Evolutionary conservation across 1,139 yeast species (phyloP), one percentile per base, ranked within the genome.

Genomic region (Pneumocystis jirovecii): DNA sequence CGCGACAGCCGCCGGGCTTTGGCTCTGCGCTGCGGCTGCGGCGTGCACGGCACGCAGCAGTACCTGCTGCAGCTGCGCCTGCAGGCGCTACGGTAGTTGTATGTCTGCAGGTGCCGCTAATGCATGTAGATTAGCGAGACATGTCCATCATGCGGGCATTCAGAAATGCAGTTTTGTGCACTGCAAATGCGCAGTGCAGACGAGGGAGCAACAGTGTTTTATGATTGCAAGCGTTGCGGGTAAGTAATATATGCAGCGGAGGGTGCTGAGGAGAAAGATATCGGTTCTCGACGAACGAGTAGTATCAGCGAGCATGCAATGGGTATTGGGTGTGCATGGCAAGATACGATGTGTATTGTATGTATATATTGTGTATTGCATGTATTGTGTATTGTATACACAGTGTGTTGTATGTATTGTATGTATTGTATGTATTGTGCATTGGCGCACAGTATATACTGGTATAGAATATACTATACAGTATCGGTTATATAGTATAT

Each of bases 131-230:
- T 93, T 75, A 87, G 90, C 76, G 99, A 93, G 76, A 90, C 87
- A 74, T 93, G 99, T 80, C 97, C 97, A 31, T 85, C 90, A 76
- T 93, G 98, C 83, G 97, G 96, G 64, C 83, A 91, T 76, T 97
- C 93, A 73, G 97, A 93, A 77, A 95, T 95, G 98, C 93, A 86
- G 74, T 93, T 93, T 76, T 97, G 93, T 74, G 93, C 98, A 10
- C 80, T 93, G 72, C 99, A 93, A 77, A 82, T 93, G 71, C 84
- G 99, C 79, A 88, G 96, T 65, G 99, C 98, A 1, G 99, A 93
- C 81, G 99, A 93, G 81, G 99, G 98, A 80, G 70, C 73, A 5
- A 72, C 73, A 8, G 70, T 72, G 50, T 95, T 93, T 75, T 95
- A 93, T 78, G 91, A 98, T 0, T 93, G 98, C 80, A 87, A 96